These are phyloP conservation scores for Rhizophora apiculata DNA, from an alignment of 345 rosid species.

Conservation along the genomic window DNA sequence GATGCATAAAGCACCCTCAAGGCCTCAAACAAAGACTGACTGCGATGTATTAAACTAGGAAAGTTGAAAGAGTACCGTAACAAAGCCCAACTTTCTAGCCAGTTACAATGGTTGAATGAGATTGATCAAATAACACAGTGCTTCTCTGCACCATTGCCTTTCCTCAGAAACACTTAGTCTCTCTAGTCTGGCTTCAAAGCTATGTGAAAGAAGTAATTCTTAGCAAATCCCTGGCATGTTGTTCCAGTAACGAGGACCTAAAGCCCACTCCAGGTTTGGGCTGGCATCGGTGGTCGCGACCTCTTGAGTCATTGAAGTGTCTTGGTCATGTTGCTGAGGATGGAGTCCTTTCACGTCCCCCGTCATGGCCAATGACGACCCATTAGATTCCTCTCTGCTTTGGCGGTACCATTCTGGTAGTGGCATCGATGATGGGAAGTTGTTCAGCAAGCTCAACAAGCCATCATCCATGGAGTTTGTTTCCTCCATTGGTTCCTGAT, in stretches of 20 bases:
- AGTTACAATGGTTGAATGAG: background rate
- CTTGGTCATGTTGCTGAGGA: slow-evolving; percentile 16
- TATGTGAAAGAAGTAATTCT: background rate
- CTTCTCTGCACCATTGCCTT: background rate
- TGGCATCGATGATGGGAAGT: slow-evolving; percentile 55
- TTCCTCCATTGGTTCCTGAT: slow-evolving; percentile 37
- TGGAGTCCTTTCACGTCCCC: slow-evolving; percentile 17
- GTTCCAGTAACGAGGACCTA: slow-evolving; percentile 47
- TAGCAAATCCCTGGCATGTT: slow-evolving; percentile 64
- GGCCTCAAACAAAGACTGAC: slow-evolving; percentile 2
- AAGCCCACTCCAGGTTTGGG: slow-evolving; percentile 25
- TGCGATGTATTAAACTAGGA: background rate
- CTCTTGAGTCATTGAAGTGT: background rate
- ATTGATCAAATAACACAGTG: no score
- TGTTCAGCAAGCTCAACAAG: slow-evolving; percentile 58
- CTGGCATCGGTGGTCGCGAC: slow-evolving; percentile 19
- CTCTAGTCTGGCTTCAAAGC: no score
- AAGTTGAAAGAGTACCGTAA: background rate
- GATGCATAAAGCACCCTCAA: background rate
- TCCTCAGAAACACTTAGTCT: background rate
- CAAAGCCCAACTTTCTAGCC: slow-evolving; percentile 4
- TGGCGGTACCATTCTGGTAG: slow-evolving; percentile 64
- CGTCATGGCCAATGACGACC: slow-evolving; percentile 15
- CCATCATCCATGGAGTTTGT: slow-evolving; percentile 56
- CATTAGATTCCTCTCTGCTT: slow-evolving; percentile 17